Conservation (phyloP, 2,329 filamentous ascomycete genomes). For the Alternaria gaisen region DNA sequence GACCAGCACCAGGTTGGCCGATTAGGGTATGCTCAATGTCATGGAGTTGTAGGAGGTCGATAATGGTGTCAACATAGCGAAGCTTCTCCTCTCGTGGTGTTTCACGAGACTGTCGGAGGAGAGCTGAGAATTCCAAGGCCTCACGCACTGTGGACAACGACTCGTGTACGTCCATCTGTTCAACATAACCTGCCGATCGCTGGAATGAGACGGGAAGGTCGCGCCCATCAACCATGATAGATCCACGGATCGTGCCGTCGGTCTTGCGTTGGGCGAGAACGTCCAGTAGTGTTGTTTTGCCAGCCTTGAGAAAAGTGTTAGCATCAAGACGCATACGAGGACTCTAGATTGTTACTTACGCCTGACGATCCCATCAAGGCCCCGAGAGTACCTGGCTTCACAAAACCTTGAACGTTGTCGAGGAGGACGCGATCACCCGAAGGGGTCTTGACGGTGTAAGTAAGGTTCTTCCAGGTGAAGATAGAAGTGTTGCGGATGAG, state of each 20-base stretch:
- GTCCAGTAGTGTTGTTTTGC: slow-evolving; percentile 44
- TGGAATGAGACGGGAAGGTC: slow-evolving; percentile 80
- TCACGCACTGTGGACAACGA: slow-evolving; percentile 66
- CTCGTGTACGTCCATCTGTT: slow-evolving; percentile 69
- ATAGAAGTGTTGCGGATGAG: slow-evolving; percentile 70
- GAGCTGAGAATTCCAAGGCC: slow-evolving; percentile 67
- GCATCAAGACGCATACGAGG: background rate
- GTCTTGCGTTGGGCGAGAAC: slow-evolving; percentile 74
- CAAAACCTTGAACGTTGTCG: slow-evolving; percentile 61
- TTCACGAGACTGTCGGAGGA: slow-evolving; percentile 65
- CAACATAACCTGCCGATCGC: slow-evolving; percentile 69
- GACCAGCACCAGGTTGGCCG: no score
- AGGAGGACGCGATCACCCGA: slow-evolving; percentile 55
- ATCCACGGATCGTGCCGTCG: slow-evolving; percentile 82
- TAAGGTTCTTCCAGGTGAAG: slow-evolving; percentile 70
- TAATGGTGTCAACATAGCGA: slow-evolving; percentile 9
- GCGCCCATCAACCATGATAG: slow-evolving; percentile 79
- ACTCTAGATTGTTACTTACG: slow-evolving; percentile 4
- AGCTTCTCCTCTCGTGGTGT: slow-evolving; percentile 51
- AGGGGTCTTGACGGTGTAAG: slow-evolving; percentile 63
- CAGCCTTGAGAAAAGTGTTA: slow-evolving; percentile 21
- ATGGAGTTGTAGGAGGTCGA: slow-evolving; percentile 25
- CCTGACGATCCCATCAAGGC: slow-evolving; percentile 46
- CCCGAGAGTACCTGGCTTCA: slow-evolving; percentile 62
- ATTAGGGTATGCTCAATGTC: slow-evolving; percentile 52